These are phyloP conservation scores for Drechslerella stenobrocha DNA, from an alignment of 2,329 filamentous ascomycete genomes.

Conservation along the genomic window DNA sequence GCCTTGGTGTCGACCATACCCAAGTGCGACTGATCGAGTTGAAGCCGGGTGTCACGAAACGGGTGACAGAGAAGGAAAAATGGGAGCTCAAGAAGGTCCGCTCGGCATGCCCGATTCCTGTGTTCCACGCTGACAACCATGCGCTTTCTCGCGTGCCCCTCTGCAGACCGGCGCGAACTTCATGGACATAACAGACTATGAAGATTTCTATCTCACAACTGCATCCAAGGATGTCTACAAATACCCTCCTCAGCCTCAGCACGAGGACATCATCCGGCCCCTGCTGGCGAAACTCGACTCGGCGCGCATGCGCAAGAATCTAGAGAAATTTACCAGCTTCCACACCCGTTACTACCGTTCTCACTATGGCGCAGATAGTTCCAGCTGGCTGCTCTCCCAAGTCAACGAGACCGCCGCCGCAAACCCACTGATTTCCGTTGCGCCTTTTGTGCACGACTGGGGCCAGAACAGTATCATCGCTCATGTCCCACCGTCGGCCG, in stretches of 20 bases:
- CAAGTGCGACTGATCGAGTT: constrained; percentile 79
- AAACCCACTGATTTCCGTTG: constrained; percentile 50
- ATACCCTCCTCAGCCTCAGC: constrained; percentile 69
- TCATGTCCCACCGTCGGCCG: constrained; percentile 66
- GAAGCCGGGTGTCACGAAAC: constrained; percentile 76
- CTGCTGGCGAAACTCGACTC: constrained; percentile 72
- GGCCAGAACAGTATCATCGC: constrained; percentile 89
- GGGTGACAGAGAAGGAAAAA: constrained; percentile 93
- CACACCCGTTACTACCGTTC: constrained; percentile 70
- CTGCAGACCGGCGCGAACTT: constrained; percentile 77
- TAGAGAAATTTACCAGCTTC: constrained; percentile 77
- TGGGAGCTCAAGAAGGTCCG: constrained; percentile 82
- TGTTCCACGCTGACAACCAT: neutral
- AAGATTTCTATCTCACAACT: constrained; percentile 63
- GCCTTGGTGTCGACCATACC: constrained; percentile 39
- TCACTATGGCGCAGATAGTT: constrained; percentile 77
- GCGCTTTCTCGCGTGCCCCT: neutral
- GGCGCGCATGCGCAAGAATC: constrained; percentile 73
- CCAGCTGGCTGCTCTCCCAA: constrained; percentile 78
- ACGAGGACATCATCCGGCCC: constrained; percentile 68
- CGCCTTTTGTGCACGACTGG: constrained; percentile 78
- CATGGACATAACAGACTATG: constrained; percentile 86
- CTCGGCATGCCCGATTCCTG: constrained; percentile 33
- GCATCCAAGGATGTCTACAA: constrained; percentile 59
- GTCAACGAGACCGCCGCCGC: constrained; percentile 72